Evolutionary conservation across 2,329 filamentous ascomycete genomes (phyloP).

Genomic region (Sordariomycetes sp.): DNA sequence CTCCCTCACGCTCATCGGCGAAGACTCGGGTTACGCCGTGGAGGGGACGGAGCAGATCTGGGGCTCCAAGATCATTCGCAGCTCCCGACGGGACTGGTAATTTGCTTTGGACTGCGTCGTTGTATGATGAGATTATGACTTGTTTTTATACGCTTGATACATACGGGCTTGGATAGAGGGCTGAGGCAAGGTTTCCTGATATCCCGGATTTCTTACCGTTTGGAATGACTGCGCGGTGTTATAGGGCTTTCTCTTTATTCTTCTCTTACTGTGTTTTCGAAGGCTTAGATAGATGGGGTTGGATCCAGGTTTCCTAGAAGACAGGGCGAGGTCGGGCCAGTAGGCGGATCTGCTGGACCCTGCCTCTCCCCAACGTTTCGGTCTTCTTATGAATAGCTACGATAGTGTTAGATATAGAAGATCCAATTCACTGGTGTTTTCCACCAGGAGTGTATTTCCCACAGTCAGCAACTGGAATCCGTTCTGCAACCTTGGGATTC

Average conservation of each 20-base stretch:
- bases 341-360: not conserved
- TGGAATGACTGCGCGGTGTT: not conserved
- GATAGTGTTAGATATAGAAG: not conserved
- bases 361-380: not conserved
- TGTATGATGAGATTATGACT: not conserved
- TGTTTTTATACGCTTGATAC: not conserved
- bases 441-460: not conserved
- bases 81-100: slow-evolving; percentile 27
- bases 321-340: not conserved
- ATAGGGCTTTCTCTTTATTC: not conserved
- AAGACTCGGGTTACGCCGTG: slow-evolving; percentile 29
- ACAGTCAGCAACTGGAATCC: too few species aligned
- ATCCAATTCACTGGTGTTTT: not conserved
- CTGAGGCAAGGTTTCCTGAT: not conserved
- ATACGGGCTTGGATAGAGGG: not conserved
- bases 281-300: not conserved
- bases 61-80: slow-evolving; percentile 29
- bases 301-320: not conserved
- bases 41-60: slow-evolving; percentile 30
- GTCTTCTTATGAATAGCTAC: not conserved
- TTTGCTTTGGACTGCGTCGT: not conserved
- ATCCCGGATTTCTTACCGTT: not conserved
- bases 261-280: not conserved
- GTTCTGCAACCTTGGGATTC: too few species aligned
- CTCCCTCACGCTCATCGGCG: slow-evolving; percentile 33